These are phyloP conservation scores for Penicillium dipodomyicola DNA, from an alignment of 495 filamentous ascomycete genomes.

Conservation along the genomic window DNA sequence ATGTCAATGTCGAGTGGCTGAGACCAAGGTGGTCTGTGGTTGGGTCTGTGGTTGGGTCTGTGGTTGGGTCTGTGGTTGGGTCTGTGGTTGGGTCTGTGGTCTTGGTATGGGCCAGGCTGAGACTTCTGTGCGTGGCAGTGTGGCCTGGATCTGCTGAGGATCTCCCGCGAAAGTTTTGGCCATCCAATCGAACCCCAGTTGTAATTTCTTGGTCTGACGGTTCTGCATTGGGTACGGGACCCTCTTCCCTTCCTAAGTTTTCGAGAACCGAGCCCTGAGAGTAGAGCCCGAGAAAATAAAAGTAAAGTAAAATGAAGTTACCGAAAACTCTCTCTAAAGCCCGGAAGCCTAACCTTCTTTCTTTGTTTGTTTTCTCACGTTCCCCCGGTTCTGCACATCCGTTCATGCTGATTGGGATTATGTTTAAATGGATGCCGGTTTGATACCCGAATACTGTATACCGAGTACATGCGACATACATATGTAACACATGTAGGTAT, in stretches of 20 bases:
- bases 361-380: conserved; percentile 8
- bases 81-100: neutral
- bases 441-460: too few relatives aligned
- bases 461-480: too few relatives aligned
- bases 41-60: neutral
- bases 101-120: neutral
- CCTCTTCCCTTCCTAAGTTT: conserved; percentile 21
- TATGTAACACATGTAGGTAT: neutral
- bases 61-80: neutral
- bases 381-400: conserved; percentile 20
- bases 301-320: conserved; percentile 18
- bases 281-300: neutral
- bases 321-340: conserved; percentile 20
- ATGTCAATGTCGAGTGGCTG: conserved; percentile 4
- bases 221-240: conserved; percentile 20
- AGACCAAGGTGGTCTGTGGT: neutral
- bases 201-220: neutral
- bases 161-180: conserved; percentile 45
- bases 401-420: conserved; percentile 17
- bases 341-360: conserved; percentile 18
- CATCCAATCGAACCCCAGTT: conserved; percentile 30
- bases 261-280: neutral
- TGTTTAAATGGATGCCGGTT: neutral
- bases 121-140: conserved; percentile 8
- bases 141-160: conserved; percentile 42